Evolutionary conservation across 2,329 filamentous ascomycete genomes (phyloP).

Genomic region (Colletotrichum lindemuthianum): DNA sequence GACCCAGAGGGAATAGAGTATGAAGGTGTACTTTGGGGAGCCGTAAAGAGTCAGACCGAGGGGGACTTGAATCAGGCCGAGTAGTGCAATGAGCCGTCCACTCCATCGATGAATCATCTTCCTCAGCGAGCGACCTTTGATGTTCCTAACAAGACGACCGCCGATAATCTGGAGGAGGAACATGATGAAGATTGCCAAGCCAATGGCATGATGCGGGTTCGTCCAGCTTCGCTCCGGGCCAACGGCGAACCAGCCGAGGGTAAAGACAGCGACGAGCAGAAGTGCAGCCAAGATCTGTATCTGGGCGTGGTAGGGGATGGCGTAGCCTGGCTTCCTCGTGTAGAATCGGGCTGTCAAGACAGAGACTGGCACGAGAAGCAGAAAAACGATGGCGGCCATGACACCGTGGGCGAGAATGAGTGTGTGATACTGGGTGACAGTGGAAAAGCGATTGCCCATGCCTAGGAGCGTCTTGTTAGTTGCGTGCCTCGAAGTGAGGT

Average conservation of each 20-base stretch:
- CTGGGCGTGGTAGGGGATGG: conserved; percentile 77
- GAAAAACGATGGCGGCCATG: conserved; percentile 77
- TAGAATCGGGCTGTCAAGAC: conserved; percentile 80
- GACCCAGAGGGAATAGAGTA: conserved; percentile 85
- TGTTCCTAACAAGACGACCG: conserved; percentile 70
- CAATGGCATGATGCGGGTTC: conserved; percentile 88
- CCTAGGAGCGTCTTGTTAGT: conserved; percentile 57
- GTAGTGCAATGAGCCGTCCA: conserved; percentile 78
- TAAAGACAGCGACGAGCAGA: conserved; percentile 76
- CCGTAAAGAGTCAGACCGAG: conserved; percentile 92
- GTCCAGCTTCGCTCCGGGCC: conserved; percentile 76
- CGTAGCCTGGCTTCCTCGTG: conserved; percentile 66
- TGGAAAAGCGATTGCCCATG: conserved; percentile 84
- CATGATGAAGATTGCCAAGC: conserved; percentile 79
- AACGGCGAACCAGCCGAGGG: conserved; percentile 82
- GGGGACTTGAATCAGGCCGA: conserved; percentile 88
- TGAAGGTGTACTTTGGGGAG: conserved; percentile 84
- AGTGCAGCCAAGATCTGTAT: conserved; percentile 76
- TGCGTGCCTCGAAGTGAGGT: conserved; percentile 13
- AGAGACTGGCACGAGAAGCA: conserved; percentile 77
- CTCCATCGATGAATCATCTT: conserved; percentile 87
- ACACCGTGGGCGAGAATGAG: conserved; percentile 78
- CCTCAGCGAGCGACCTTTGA: conserved; percentile 60
- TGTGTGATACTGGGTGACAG: conserved; percentile 74
- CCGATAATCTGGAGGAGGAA: conserved; percentile 77